Percentiles rank a stretch among this genome's conserved stretches.
phyloP scores from a whole-genome alignment of 2,329 filamentous ascomycete species.

The Phoma sp. region DNA sequence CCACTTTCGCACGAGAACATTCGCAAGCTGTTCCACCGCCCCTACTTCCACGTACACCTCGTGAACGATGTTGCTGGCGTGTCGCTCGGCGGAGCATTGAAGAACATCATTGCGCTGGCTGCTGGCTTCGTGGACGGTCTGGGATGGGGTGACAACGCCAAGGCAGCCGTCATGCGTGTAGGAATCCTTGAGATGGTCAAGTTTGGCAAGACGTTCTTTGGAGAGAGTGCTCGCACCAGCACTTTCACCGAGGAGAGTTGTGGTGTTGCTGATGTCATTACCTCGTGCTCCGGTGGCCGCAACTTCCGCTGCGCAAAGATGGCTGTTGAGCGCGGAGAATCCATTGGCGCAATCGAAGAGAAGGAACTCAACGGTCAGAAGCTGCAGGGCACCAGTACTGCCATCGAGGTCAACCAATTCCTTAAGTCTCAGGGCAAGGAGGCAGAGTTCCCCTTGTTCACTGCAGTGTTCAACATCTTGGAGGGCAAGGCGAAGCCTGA shows the following conservation, averaged over 20 bases:
- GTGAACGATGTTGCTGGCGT: conserved; percentile 96
- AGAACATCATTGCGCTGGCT: conserved; percentile 94
- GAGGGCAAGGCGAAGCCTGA: conserved; percentile 77
- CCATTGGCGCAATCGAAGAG: conserved; percentile 85
- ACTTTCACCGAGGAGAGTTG: conserved; percentile 98
- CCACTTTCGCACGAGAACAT: conserved; percentile 84
- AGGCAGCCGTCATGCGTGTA: conserved; percentile 97
- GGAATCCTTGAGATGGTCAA: conserved; percentile 95
- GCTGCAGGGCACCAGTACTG: conserved; percentile 91
- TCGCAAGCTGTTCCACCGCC: conserved; percentile 87
- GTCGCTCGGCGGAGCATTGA: conserved; percentile 90
- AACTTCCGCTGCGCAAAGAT: conserved; percentile 95
- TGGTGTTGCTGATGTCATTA: conserved; percentile 94
- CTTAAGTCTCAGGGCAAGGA: conserved; percentile 78
- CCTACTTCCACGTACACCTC: conserved; percentile 96
- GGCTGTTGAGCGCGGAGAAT: conserved; percentile 77
- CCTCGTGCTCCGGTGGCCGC: conserved; percentile 86
- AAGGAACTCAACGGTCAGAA: conserved; percentile 95
- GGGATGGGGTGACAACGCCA: conserved; percentile 98
- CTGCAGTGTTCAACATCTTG: conserved; percentile 81
- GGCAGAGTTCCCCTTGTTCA: conserved; percentile 89
- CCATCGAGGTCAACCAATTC: conserved; percentile 89
- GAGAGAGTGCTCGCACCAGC: conserved; percentile 74
- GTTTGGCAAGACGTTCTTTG: conserved; percentile 94
- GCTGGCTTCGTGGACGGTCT: conserved; percentile 94